Evolutionary conservation across 2,329 filamentous ascomycete genomes (phyloP), one percentile per base, ranked within the genome.

Genomic region (Aspergillus fijiensis): DNA sequence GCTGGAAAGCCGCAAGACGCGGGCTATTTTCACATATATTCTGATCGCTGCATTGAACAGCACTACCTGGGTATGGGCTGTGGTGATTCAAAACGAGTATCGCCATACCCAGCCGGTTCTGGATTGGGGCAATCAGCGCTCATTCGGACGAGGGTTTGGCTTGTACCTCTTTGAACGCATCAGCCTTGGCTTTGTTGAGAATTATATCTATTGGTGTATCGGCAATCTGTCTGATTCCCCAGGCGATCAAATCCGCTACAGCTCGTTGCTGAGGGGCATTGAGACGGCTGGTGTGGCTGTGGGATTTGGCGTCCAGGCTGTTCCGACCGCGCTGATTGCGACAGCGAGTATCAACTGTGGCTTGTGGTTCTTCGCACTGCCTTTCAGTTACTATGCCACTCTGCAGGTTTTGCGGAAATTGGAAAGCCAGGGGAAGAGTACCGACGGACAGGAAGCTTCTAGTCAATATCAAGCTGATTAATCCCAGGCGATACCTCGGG

Each of bases 151-250:
- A 1, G 78, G 78, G 0, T 80, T 80, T 57, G 77, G 78, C 1
- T 55, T 80, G 9, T 80, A 77, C 59, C 66, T 81, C 59, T 74
- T 80, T 49, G 75, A 79, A 60, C 71, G 74, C 2, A 68, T 78
- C 57, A 76, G 74, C 60, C 63, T 76, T 0, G 70, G 72, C 3
- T 74, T 80, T 68, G 74, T 79, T 2, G 75, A 80, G 53, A 80
- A 80, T 59, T 80, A 77, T 60, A 77, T 80, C 29, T 80, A 81
- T 65, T 81, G 78, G 79, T 80, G 76, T 54, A 81, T 81, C 58
- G 70, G 77, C 3, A 80, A 80, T 58, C 64, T 81, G 3, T 78
- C 78, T 0, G 77, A 80, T 57, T 79, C 76, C 1, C 77, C 76
- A 0, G 77, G 75, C 1, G 77, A 80, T 51, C 76, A 79, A 63